Base-by-base conservation (phyloP, 2,329 filamentous ascomycete genomes). In the Colletotrichum sp. region DNA sequence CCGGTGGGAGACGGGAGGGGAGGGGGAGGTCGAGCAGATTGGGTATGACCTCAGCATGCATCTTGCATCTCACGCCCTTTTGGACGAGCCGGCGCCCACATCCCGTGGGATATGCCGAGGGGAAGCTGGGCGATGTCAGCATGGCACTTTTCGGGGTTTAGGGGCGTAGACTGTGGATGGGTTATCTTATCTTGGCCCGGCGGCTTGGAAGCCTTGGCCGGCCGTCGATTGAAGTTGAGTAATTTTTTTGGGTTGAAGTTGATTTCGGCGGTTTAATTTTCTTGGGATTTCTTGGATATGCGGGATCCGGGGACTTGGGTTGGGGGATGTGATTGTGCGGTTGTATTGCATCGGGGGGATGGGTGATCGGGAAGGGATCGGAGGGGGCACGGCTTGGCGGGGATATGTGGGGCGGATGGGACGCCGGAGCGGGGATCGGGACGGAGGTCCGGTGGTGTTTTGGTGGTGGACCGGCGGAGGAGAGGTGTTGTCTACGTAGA, bases 81-180 rank as follows among this genome's bases (percentile, higher is more conserved):
- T 13, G 16, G 12, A 3, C 0, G 6, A 52, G n/a, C n/a, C n/a
- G n/a, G 0, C 43, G n/a, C 43, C 43, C 43, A 52, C 43, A 52
- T 52, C 43, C 43, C 43, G 43, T 21, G 10, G 9, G 10, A 21
- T 13, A 48, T 4, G 43, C 43, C 43, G 6, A 48, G 4, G 43
- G n/a, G n/a, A 7, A 26, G 26, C 26, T 26, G 26, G 26, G 26
- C 6, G n/a, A 52, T 52, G 43, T 52, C 43, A 52, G 43, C 43
- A 13, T 52, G n/a, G n/a, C 6, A 52, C 18, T n/a, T 48, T 52
- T 52, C 43, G 6, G 43, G n/a, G 10, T 12, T 32, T 30, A 30
- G 39, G 16, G 5, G 1, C 18, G 18, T 7, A 2, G 39, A 3
- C n/a, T 48, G 10, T n/a, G n/a, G n/a, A 7, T 21, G 10, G 0